These are phyloP conservation scores for Xerophyta viscosa DNA, from an alignment of 106 monocot genomes.

Conservation along the genomic window DNA sequence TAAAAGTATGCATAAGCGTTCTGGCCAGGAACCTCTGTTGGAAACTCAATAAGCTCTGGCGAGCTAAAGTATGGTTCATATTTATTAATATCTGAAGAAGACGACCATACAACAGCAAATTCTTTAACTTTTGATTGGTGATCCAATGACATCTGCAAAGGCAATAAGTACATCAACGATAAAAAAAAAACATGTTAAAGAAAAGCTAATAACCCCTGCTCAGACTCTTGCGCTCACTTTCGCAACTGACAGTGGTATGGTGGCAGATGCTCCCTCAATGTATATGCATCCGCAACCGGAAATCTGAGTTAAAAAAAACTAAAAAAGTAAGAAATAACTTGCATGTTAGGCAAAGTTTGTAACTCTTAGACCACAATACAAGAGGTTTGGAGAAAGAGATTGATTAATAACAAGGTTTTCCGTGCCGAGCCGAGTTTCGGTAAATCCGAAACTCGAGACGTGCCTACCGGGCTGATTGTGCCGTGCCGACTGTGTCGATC, in stretches of 20 bases:
- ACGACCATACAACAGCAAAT: constrained; percentile 64
- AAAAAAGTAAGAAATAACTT: too few relatives aligned
- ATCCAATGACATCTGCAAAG: constrained; percentile 61
- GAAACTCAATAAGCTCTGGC: constrained; percentile 82
- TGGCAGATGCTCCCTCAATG: constrained; percentile 78
- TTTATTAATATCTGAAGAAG: constrained; percentile 40
- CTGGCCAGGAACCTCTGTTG: constrained; percentile 56
- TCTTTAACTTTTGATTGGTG: constrained; percentile 15
- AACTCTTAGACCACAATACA: too few relatives aligned
- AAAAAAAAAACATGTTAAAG: background rate
- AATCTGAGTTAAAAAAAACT: constrained; percentile 45
- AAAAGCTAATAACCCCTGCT: background rate
- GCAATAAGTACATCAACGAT: constrained; percentile 4
- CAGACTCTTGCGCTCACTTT: constrained; percentile 36
- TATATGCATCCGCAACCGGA: constrained; percentile 46
- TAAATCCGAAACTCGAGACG: too few relatives aligned
- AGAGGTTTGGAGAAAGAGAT: too few relatives aligned
- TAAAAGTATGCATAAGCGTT: constrained; percentile 91
- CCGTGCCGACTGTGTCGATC: too few relatives aligned
- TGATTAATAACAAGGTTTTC: too few relatives aligned
- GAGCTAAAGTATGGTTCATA: constrained; percentile 59
- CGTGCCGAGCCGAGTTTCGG: too few relatives aligned
- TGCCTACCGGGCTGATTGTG: too few relatives aligned
- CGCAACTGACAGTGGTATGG: constrained; percentile 62
- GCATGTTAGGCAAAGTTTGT: too few relatives aligned